Evolutionary conservation across 2,329 filamentous ascomycete genomes (phyloP), one percentile per base, ranked within the genome.

Genomic region (Exophiala bonariae): DNA sequence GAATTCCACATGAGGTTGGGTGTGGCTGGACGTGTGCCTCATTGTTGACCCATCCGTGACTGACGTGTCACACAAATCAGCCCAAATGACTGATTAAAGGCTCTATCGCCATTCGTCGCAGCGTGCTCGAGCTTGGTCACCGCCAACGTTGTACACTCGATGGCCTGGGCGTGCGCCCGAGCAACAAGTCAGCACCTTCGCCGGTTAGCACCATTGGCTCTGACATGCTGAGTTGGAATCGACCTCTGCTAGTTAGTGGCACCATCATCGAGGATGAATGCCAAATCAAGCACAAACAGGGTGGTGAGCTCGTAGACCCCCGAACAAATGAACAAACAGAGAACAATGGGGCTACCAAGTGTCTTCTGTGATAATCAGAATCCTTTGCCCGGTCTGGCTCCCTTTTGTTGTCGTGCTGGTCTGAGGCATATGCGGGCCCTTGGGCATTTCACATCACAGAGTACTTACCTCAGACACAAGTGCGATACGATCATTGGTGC

Each of bases 11-110:
- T n/a, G 23, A 26, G 6, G 11, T 26, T 6, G 6, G 23, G 6
- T 11, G 23, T 26, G 23, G 23, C 23, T 26, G 23, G 23, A n/a
- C 23, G 23, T 26, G 6, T 26, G 23, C 23, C 23, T 31, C 22
- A 31, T 18, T 14, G 22, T 18, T 17, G 22, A 41, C 38, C 38
- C 26, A 33, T 45, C 13, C 37, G 19, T 22, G 20, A 52, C 26
- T 52, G 49, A 52, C 44, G 49, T 52, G 49, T 48, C 50, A 53
- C 50, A 26, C 23, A 32, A 44, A 18, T 40, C 47, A 41, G 23
- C 22, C 30, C 31, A 14, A n/a, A 33, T 22, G 10, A 37, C 16
- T 45, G 41, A 31, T 38, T 26, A 33, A 40, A 32, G 18, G 30
- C 13, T n/a, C 31, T 23, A 41, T 26, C 28, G 19, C 28, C 14